phyloP scores from a whole-genome alignment of 306 rosid genomes.

The Sicyos edulis region DNA sequence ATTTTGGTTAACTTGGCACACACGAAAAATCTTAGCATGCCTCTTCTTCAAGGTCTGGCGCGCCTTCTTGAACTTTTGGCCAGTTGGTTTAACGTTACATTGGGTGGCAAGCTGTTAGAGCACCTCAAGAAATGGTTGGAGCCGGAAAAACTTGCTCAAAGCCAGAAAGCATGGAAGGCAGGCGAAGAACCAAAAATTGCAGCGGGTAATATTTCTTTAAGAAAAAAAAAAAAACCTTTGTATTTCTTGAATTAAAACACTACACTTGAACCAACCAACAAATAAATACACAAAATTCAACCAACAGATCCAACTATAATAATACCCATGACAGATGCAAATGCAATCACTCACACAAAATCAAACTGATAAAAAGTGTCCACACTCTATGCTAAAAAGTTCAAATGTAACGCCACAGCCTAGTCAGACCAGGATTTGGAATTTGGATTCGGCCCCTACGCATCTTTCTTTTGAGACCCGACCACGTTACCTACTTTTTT shows the following conservation, averaged over 20 bases:
- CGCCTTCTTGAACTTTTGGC: conserved; percentile 94
- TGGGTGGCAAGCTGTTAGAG: conserved; percentile 87
- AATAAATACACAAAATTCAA: neutral
- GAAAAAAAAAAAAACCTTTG: neutral
- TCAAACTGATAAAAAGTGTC: neutral
- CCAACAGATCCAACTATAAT: neutral
- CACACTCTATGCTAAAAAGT: neutral
- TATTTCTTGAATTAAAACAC: neutral
- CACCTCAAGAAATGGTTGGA: conserved; percentile 98
- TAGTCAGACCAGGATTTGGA: no score
- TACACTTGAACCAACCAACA: neutral
- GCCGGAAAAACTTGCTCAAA: conserved; percentile 95
- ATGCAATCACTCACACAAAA: neutral
- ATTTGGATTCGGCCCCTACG: no score
- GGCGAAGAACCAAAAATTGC: conserved; percentile 99
- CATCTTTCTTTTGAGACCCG: no score
- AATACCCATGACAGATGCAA: neutral
- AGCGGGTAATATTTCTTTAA: conserved; percentile 53
- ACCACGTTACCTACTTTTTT: no score
- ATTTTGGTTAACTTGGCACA: conserved; percentile 94
- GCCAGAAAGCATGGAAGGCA: conserved; percentile 96
- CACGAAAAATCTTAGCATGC: conserved; percentile 94
- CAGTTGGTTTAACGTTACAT: conserved; percentile 95
- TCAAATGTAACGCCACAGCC: neutral
- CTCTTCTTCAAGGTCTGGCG: conserved; percentile 95